Conservation (phyloP, 345 rosid species). For the Aquilaria malaccensis region DNA sequence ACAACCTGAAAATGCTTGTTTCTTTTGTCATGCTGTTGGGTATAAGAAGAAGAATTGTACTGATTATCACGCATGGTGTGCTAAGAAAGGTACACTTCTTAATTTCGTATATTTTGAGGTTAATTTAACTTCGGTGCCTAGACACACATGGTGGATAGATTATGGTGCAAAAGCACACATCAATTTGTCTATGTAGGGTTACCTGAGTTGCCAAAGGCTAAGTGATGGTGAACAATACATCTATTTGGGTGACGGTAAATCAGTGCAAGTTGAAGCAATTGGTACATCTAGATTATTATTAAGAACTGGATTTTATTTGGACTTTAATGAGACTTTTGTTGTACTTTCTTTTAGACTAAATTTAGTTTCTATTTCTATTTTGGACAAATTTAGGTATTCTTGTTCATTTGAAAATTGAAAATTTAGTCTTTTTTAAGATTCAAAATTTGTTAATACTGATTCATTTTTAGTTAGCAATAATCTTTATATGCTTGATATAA, state of each 20-base stretch:
- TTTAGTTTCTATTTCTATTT: too few species aligned
- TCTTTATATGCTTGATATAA: too few species aligned
- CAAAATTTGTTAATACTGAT: background rate
- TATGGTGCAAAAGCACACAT: conserved; percentile 5
- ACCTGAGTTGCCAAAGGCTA: background rate
- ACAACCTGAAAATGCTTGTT: too few species aligned
- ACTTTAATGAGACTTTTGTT: too few species aligned
- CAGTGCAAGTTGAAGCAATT: background rate
- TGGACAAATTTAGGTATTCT: too few species aligned
- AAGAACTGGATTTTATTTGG: too few species aligned
- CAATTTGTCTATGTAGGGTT: conserved; percentile 11
- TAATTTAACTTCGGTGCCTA: conserved; percentile 8
- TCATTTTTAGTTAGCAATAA: too few species aligned
- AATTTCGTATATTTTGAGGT: background rate
- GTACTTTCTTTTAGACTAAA: too few species aligned
- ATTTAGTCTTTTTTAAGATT: background rate
- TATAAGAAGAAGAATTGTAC: too few species aligned
- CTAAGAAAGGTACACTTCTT: conserved; percentile 2
- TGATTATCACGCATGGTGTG: background rate
- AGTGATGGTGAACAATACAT: background rate
- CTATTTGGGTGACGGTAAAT: background rate
- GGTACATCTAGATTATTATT: background rate
- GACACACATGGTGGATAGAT: conserved; percentile 2
- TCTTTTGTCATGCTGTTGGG: too few species aligned
- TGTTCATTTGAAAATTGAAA: too few species aligned